Evolutionary conservation across 2,329 filamentous ascomycete species (phyloP), one percentile per base, ranked within the genome.

Genomic region (Phaeophleospora eucalypticola): DNA sequence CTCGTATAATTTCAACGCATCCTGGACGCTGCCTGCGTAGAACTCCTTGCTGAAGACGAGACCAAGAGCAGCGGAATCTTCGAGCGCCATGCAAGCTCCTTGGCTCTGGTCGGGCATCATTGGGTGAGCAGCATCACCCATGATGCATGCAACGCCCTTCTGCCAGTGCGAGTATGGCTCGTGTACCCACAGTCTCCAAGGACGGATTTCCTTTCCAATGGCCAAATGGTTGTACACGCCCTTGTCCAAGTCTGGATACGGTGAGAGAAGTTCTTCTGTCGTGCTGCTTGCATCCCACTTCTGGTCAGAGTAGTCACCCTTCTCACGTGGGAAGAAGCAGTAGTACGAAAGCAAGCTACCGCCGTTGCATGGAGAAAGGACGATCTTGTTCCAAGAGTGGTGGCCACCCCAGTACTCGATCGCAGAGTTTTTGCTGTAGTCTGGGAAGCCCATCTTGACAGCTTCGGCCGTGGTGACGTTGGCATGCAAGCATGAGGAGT

Each of bases 391-490:
- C 39, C 49, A 55, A 58, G 79, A 80, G 45, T 82, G 78, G 43
- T 81, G 76, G 1, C 83, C 83, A 19, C 83, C 83, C 83, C 83
- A 86, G 69, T 84, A 86, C 63, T 87, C 80, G 0, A 87, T 69
- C 0, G 82, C 82, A 19, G 64, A 70, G 66, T 86, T 64, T 27
- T 73, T 59, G 0, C 80, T 80, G 65, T 83, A 85, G 61, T 86
- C 80, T 24, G 80, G 73, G 0, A 86, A 73, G 2, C 82, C 82
- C 1, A 79, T 68, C 47, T 71, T 70, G 21, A 80, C 73, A 1
- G 79, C 80, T n/a, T 83, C 74, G 32, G 79, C 77, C 0, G 81
- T 83, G 16, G 65, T 65, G 45, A 86, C 79, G 59, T 84, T 86
- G 51, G 79, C 74, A 61, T 85, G 83, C 0, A 84, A 69, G 57